Percentiles rank a stretch among this genome's conserved stretches.
Conservation (phyloP, 352 stramenopile genomes). For the Pilasporangium apinafurcum region DNA sequence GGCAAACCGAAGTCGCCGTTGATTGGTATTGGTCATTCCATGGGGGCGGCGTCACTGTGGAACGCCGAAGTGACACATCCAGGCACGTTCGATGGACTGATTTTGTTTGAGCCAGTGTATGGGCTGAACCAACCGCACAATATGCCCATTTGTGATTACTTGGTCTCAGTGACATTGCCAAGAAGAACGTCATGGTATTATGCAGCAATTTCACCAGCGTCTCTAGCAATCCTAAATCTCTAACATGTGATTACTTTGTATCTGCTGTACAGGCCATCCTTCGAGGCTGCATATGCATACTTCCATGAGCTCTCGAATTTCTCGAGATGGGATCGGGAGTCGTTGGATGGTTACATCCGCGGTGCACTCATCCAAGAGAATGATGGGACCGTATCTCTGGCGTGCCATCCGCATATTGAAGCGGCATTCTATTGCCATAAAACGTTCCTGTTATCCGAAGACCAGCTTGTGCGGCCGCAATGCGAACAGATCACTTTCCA, state of each 20-base stretch:
- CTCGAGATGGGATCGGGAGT: constrained; percentile 16
- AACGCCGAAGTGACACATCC: constrained; percentile 13
- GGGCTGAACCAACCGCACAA: constrained; percentile 5
- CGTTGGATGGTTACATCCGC: constrained; percentile 14
- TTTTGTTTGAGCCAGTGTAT: constrained; percentile 29
- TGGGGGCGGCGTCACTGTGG: constrained; percentile 25
- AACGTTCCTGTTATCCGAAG: constrained; percentile 12
- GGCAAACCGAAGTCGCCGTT: constrained; percentile 6
- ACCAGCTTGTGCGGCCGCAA: constrained; percentile 10
- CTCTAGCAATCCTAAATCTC: constrained; percentile 5
- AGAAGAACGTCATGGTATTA: constrained; percentile 4
- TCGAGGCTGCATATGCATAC: background rate
- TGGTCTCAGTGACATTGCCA: constrained; percentile 14
- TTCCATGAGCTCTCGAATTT: constrained; percentile 15
- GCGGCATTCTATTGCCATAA: constrained; percentile 17
- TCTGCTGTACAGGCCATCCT: background rate
- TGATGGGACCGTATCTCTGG: constrained; percentile 7
- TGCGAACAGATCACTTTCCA: constrained; percentile 19
- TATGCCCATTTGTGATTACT: constrained; percentile 6
- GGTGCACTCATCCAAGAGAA: constrained; percentile 7
- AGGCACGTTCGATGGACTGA: constrained; percentile 21
- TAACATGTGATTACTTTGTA: background rate
- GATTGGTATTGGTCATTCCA: constrained; percentile 32
- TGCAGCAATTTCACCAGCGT: constrained; percentile 5
- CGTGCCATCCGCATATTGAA: constrained; percentile 26